Conservation (phyloP, 2,329 filamentous ascomycete species). For the Diplodia seriata region DNA sequence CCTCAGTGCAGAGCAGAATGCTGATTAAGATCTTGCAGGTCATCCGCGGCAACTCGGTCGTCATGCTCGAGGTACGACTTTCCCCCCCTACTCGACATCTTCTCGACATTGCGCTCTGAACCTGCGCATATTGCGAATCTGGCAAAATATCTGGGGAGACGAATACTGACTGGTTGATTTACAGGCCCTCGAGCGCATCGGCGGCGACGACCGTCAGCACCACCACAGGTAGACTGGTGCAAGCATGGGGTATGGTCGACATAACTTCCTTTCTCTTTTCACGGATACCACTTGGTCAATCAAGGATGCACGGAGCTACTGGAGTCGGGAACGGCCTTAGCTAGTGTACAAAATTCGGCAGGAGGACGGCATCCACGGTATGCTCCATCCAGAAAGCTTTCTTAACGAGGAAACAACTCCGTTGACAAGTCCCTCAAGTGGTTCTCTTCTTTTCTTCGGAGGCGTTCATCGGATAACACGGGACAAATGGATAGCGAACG, state of each 20-base stretch:
- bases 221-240: constrained; percentile 32
- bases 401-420: constrained; percentile 17
- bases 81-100: background rate
- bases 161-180: background rate
- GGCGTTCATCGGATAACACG: constrained; percentile 12
- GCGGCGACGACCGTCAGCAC: constrained; percentile 37
- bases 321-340: constrained; percentile 12
- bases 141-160: background rate
- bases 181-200: constrained; percentile 50
- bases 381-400: constrained; percentile 8
- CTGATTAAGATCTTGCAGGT: constrained; percentile 62
- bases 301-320: constrained; percentile 17
- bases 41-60: constrained; percentile 96
- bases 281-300: constrained; percentile 14
- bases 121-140: background rate
- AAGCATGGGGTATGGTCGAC: constrained; percentile 5
- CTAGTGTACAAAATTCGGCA: constrained; percentile 27
- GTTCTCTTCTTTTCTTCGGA: background rate
- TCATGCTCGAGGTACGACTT: constrained; percentile 81
- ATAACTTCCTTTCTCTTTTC: constrained; percentile 9
- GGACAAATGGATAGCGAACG: constrained; percentile 7
- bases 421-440: constrained; percentile 21
- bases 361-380: constrained; percentile 26
- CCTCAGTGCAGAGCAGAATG: constrained; percentile 36
- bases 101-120: background rate